Percentiles rank a stretch among this genome's conserved stretches.
Conservation (phyloP, 148 eudicot genomes). For the Nyssa sinensis region DNA sequence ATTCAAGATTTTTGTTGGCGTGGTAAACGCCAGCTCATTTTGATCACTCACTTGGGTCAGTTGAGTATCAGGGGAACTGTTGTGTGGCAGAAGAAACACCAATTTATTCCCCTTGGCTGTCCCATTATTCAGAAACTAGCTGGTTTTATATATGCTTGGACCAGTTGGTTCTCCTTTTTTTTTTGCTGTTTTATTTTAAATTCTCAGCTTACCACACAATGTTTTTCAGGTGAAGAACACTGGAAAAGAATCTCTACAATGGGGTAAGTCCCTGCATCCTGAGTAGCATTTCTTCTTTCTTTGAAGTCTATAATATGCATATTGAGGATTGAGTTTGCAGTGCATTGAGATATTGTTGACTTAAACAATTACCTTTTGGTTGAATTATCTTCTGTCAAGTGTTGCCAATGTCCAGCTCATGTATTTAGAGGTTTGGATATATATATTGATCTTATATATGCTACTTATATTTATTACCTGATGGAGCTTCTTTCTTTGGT, state of each 20-base stretch:
- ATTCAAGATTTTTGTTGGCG: background rate
- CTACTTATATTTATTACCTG: too few species aligned
- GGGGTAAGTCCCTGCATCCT: conserved; percentile 55
- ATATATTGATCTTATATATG: background rate
- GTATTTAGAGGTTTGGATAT: background rate
- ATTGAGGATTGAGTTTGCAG: background rate
- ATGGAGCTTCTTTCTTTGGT: background rate
- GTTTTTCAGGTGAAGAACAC: conserved; percentile 68
- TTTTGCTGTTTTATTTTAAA: background rate
- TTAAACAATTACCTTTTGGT: background rate
- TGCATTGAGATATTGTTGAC: background rate
- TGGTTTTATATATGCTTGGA: background rate
- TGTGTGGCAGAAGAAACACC: background rate
- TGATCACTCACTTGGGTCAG: too few species aligned
- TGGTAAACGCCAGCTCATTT: background rate
- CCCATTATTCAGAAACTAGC: too few species aligned
- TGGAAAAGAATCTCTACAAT: conserved; percentile 87
- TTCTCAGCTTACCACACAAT: background rate
- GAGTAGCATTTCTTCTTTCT: background rate
- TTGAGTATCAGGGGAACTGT: background rate
- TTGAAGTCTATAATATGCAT: background rate
- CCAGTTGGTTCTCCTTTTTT: background rate
- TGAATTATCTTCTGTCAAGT: background rate
- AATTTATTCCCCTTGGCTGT: background rate
- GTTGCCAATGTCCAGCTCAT: too few species aligned